Evolutionary conservation across 345 rosid genomes (phyloP).

Genomic region (Eucalyptus decipiens): DNA sequence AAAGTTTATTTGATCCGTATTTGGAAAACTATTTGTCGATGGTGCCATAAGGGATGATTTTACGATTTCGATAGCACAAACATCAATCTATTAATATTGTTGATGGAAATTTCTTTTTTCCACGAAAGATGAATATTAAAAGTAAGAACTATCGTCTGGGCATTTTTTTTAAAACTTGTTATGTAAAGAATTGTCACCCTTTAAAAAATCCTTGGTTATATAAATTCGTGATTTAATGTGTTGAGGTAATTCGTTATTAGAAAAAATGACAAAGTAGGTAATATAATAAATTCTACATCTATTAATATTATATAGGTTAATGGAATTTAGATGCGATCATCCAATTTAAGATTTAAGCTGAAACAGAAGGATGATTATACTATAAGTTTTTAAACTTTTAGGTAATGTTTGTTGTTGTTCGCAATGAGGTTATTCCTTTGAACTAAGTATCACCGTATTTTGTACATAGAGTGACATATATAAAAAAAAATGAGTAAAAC

Average conservation of each 20-base stretch:
- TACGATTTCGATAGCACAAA: too few species aligned
- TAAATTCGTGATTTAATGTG: not conserved
- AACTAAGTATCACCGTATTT: not conserved
- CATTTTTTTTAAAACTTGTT: not conserved
- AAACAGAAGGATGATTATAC: not conserved
- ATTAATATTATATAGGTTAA: not conserved
- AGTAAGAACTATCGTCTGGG: rapidly evolving
- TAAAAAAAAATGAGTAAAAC: not conserved
- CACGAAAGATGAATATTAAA: not conserved
- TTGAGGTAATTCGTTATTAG: not conserved
- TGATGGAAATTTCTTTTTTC: too few species aligned
- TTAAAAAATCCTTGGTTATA: not conserved
- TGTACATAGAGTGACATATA: not conserved
- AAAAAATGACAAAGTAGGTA: not conserved
- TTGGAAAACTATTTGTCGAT: not conserved
- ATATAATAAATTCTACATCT: not conserved
- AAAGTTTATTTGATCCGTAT: not conserved
- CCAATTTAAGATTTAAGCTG: not conserved
- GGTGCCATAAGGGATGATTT: rapidly evolving
- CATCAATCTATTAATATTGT: too few species aligned
- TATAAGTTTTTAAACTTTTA: not conserved
- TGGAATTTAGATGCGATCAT: not conserved
- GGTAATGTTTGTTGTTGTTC: not conserved
- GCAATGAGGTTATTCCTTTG: not conserved
- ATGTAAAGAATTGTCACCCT: not conserved